Evolutionary conservation across 108 stramenopile genomes (phyloP).

Genomic region (Pseudonitzschia delicatissima): DNA sequence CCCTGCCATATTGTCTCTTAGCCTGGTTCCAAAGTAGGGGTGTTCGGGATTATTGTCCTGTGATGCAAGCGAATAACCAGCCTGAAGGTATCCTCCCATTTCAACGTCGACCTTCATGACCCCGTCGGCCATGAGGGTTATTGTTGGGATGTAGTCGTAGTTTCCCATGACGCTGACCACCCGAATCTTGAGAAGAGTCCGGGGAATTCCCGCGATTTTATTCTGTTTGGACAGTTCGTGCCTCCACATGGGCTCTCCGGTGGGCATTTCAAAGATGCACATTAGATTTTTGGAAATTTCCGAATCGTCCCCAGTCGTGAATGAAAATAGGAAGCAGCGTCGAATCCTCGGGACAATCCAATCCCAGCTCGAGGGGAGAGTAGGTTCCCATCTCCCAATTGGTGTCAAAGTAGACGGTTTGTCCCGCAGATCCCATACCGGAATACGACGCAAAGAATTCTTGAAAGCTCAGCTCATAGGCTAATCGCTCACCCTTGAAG

Average conservation of each 20-base stretch:
- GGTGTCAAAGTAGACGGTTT: slow-evolving; percentile 8
- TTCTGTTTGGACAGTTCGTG: slow-evolving; percentile 1
- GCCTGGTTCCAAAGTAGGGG: neutral
- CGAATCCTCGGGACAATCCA: slow-evolving; percentile 14
- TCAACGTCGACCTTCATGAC: slow-evolving; percentile 6
- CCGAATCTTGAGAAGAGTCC: slow-evolving; percentile 2
- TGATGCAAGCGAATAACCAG: neutral
- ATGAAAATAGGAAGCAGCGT: slow-evolving; percentile 9
- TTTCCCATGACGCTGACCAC: neutral
- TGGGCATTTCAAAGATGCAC: slow-evolving; percentile 12
- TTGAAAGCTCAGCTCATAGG: slow-evolving; percentile 16
- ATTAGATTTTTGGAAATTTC: slow-evolving; percentile 2
- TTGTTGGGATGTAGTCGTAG: slow-evolving; percentile 14
- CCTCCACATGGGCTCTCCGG: slow-evolving; percentile 16
- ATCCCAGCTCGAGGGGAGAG: slow-evolving; percentile 10
- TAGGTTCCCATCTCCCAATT: slow-evolving; percentile 11
- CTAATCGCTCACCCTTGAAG: slow-evolving; percentile 15
- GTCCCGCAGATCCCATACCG: neutral
- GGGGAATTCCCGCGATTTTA: slow-evolving; percentile 4
- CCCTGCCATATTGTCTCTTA: slow-evolving; percentile 7
- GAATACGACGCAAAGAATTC: slow-evolving; percentile 16
- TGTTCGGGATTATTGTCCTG: neutral
- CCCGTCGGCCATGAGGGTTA: slow-evolving; percentile 9
- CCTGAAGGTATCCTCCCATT: slow-evolving; percentile 13
- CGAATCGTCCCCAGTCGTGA: neutral